These are phyloP conservation scores for Nicotiana knightiana DNA, from an alignment of 257 asterid species.

Conservation along the genomic window DNA sequence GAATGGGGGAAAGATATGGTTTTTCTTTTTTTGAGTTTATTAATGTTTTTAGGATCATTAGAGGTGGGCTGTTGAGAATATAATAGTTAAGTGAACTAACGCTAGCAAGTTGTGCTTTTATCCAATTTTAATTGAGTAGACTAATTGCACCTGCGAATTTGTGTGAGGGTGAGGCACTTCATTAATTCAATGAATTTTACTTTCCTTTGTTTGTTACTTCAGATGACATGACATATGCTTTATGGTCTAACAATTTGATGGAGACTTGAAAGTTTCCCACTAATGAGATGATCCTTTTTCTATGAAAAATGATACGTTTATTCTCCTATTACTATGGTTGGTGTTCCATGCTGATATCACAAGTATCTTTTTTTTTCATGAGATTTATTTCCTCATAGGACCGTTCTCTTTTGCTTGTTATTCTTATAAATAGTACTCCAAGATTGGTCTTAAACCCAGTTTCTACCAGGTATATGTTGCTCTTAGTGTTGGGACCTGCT, in stretches of 20 bases:
- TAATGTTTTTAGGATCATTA: neutral
- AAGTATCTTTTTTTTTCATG: neutral
- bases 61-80: neutral
- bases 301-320: neutral
- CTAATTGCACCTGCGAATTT: neutral
- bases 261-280: neutral
- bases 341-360: neutral
- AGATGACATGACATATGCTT: neutral
- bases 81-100: neutral
- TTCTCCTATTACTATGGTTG: neutral
- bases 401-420: neutral
- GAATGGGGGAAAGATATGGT: neutral
- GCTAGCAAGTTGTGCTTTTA: neutral
- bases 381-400: neutral
- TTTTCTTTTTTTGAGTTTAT: neutral
- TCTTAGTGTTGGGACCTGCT: constrained; percentile 57
- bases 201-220: neutral
- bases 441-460: constrained; percentile 4
- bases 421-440: neutral
- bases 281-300: neutral
- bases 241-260: neutral
- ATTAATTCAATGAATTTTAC: neutral
- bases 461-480: constrained; percentile 60
- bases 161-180: neutral
- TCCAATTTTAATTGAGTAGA: neutral